phyloP scores from a whole-genome alignment of 495 filamentous ascomycete genomes.

The Geoglossum glabrum region DNA sequence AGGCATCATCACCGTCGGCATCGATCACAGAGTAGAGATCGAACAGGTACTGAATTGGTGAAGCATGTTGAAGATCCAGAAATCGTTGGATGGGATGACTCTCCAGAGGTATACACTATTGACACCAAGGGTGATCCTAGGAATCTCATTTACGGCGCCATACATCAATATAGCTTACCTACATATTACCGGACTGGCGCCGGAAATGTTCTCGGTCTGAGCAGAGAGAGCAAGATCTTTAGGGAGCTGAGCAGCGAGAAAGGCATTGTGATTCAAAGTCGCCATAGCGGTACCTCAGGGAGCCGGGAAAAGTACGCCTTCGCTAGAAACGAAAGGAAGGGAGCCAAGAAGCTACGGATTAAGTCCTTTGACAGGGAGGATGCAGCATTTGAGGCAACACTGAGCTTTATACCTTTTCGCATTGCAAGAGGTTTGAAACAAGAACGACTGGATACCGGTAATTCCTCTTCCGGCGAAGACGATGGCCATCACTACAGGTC shows the following conservation, averaged over 20 bases:
- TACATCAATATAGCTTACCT: conserved; percentile 40
- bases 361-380: conserved; percentile 11
- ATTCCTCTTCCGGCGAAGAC: conserved; percentile 18
- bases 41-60: not conserved
- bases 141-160: conserved; percentile 38
- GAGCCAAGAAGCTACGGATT: conserved; percentile 19
- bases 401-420: conserved; percentile 28
- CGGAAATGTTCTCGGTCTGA: conserved; percentile 37
- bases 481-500: conserved; percentile 46
- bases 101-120: conserved; percentile 18
- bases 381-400: conserved; percentile 13
- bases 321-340: conserved; percentile 18
- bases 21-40: not conserved
- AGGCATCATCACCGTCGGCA: not conserved
- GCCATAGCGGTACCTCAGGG: conserved; percentile 8
- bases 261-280: conserved; percentile 22
- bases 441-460: conserved; percentile 1
- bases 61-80: not conserved
- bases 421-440: conserved; percentile 13
- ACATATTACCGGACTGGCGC: conserved; percentile 35
- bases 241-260: conserved; percentile 26
- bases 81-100: conserved; percentile 5
- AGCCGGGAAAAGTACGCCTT: conserved; percentile 18
- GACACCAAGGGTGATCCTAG: conserved; percentile 41
- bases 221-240: conserved; percentile 29